These are phyloP conservation scores for Mycena haematopus DNA, from an alignment of 768 basidiomycete species.

Conservation along the genomic window DNA sequence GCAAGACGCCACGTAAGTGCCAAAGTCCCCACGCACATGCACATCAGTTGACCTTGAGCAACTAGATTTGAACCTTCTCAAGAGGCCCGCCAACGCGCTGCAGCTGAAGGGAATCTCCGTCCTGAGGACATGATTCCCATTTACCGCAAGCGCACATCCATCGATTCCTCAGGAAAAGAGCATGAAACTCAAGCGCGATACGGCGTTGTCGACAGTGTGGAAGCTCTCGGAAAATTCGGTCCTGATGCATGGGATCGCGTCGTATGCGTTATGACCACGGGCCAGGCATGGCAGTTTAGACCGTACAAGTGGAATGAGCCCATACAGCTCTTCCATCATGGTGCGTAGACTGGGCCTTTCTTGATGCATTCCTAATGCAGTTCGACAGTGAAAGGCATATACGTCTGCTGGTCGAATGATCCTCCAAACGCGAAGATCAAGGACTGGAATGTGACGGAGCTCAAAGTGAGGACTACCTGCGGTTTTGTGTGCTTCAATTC, in stretches of 20 bases:
- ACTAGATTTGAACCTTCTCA: conserved; percentile 76
- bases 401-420: conserved; percentile 94
- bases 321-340: conserved; percentile 89
- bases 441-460: conserved; percentile 97
- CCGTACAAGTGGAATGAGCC: conserved; percentile 98
- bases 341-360: conserved; percentile 46
- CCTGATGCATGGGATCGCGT: conserved; percentile 97
- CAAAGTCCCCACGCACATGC: not conserved
- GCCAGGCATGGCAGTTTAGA: conserved; percentile 97
- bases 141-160: conserved; percentile 79
- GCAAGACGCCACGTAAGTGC: conserved; percentile 80
- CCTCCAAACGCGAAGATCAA: conserved; percentile 87
- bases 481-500: conserved; percentile 4
- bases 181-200: conserved; percentile 67
- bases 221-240: conserved; percentile 91
- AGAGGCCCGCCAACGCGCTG: conserved; percentile 71
- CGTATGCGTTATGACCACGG: conserved; percentile 97
- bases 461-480: conserved; percentile 64
- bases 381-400: conserved; percentile 86
- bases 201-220: conserved; percentile 90
- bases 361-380: not conserved
- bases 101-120: conserved; percentile 71
- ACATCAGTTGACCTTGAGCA: not conserved
- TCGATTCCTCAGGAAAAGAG: conserved; percentile 70
- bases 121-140: conserved; percentile 89